phyloP scores from a whole-genome alignment of 345 rosid genomes.

The Dipteronia dyeriana region DNA sequence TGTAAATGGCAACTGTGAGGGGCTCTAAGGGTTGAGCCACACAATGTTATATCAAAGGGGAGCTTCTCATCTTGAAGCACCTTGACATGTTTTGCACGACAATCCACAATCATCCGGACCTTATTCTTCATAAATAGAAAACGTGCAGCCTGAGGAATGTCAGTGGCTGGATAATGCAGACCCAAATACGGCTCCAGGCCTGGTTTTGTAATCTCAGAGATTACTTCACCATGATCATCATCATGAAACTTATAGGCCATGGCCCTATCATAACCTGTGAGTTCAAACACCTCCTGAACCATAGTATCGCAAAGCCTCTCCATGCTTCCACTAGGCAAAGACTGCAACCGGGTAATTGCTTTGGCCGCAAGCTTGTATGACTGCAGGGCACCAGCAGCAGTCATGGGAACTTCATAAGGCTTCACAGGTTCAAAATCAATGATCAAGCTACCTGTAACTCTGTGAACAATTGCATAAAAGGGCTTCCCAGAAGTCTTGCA shows the following conservation, averaged over 20 bases:
- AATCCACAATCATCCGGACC: conserved; percentile 94
- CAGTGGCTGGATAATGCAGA: conserved; percentile 98
- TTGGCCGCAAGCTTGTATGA: conserved; percentile 97
- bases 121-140: conserved; percentile 95
- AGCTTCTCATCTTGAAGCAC: conserved; percentile 95
- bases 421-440: conserved; percentile 95
- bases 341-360: conserved; percentile 85
- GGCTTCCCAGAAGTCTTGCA: conserved; percentile 97
- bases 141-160: conserved; percentile 94
- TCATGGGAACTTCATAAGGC: conserved; percentile 94
- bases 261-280: conserved; percentile 93
- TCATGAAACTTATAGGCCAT: conserved; percentile 97
- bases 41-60: conserved; percentile 72
- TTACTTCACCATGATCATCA: conserved; percentile 96
- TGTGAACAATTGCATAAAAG: conserved; percentile 85
- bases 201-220: conserved; percentile 84
- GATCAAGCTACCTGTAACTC: conserved; percentile 86
- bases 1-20: conserved; percentile 91
- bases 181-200: conserved; percentile 94
- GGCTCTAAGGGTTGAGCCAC: conserved; percentile 95
- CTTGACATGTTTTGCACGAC: conserved; percentile 77
- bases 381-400: conserved; percentile 96
- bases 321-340: conserved; percentile 87
- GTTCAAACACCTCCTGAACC: conserved; percentile 95
- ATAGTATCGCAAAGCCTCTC: conserved; percentile 87